Base-by-base conservation (phyloP, 148 eudicot genomes). In the Cornus suecica region DNA sequence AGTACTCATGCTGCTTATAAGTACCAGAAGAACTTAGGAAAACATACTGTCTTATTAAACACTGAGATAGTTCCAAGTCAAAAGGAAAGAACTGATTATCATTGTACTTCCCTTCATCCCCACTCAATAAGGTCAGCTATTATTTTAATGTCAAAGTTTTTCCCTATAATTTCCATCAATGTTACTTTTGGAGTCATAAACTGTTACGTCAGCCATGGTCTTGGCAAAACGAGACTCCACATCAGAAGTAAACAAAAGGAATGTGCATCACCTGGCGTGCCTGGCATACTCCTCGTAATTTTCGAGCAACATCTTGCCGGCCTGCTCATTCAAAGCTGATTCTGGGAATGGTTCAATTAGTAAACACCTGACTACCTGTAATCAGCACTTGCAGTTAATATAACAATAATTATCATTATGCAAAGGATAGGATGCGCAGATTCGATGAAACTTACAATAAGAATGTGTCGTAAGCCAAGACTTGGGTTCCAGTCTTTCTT, bases 341-440 rank as follows among this genome's bases (percentile, higher is more conserved):
- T 94, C 99, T 27, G 99, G 99, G 79, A 92, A 94, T 70, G 99
- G 99, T 79, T 94, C 99, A 37, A 94, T 94, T 67, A 94, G 81
- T 72, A 94, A 83, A 77, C 99, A 94, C 84, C 99, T 84, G 69
- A 94, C 89, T 25, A 94, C 99, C 99, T 94, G 86, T 69, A 23
- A 74, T 42, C 70, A 78, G 25, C 27, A 51, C 42, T 10, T 18
- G 6, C 32, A 48, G 30, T 73, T 34, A 26, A 61, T 66, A 30
- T 41, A 67, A 3, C 20, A 26, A 48, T 18, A 76, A 58, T 32
- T 61, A 69, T 45, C 23, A 25, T 23, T 10, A 70, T 27, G n/a
- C 37, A 13, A 37, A 2, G 20, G 11, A 27, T 27, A 64, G 62
- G n/a, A 54, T n/a, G 42, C 45, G 25, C 13, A 37, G 63, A 54